A percentile compares a stretch with the other conserved stretches of the same genome.
phyloP scores from a whole-genome alignment of 768 basidiomycete species.

The Tylopilus plumbeoviolaceoides region DNA sequence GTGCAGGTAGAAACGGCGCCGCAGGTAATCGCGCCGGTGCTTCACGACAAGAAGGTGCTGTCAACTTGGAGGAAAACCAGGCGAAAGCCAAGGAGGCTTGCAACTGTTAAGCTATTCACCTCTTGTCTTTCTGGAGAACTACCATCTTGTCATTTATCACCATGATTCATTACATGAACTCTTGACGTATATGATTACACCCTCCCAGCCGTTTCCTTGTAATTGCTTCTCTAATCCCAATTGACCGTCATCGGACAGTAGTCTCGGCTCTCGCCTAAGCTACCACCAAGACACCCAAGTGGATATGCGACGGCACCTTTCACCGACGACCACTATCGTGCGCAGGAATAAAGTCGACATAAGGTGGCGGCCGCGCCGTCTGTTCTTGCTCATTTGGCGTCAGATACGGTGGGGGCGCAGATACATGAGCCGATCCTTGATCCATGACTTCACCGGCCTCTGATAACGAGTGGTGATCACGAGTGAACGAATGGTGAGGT shows the following conservation, averaged over 20 bases:
- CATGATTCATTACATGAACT: slow-evolving; percentile 18
- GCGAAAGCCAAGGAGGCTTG: slow-evolving; percentile 71
- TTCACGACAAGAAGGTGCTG: slow-evolving; percentile 48
- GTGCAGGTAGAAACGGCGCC: slow-evolving; percentile 57
- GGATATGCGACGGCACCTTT: neutral
- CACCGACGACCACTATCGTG: slow-evolving; percentile 10
- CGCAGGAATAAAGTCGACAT: slow-evolving; percentile 45
- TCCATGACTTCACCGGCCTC: slow-evolving; percentile 31
- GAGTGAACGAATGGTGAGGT: slow-evolving; percentile 27
- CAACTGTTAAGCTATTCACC: slow-evolving; percentile 57
- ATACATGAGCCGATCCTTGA: slow-evolving; percentile 40
- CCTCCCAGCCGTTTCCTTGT: slow-evolving; percentile 18
- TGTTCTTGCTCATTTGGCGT: slow-evolving; percentile 49
- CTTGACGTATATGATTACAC: slow-evolving; percentile 25
- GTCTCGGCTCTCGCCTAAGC: neutral
- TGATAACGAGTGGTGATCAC: slow-evolving; percentile 30
- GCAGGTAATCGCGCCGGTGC: slow-evolving; percentile 49
- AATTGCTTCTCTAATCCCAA: slow-evolving; percentile 29
- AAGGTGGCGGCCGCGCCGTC: slow-evolving; percentile 57
- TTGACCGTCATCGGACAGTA: slow-evolving; percentile 9
- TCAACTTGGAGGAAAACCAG: slow-evolving; percentile 68
- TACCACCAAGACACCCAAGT: neutral
- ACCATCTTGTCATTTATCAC: slow-evolving; percentile 17
- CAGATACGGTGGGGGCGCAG: slow-evolving; percentile 80
- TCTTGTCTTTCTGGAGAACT: slow-evolving; percentile 14